These are phyloP conservation scores for Cnidoscolus chayamansa DNA, from an alignment of 441 rosid genomes.

Conservation along the genomic window DNA sequence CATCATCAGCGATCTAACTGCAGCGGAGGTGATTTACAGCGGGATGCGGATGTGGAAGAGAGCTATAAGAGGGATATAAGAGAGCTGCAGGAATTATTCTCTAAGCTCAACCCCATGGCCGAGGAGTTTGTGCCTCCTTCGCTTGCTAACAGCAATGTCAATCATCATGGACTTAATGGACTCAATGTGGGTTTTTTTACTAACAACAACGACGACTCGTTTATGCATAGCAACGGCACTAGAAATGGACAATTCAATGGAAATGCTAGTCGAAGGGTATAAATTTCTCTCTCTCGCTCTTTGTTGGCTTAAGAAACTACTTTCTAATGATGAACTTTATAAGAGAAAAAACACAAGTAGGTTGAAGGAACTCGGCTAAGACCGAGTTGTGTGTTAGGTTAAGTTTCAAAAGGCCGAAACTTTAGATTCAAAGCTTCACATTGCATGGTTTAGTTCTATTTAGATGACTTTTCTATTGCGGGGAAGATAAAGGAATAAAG, in stretches of 20 bases:
- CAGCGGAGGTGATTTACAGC: constrained; percentile 31
- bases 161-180: constrained; percentile 2
- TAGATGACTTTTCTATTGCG: background rate
- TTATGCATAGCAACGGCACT: constrained; percentile 23
- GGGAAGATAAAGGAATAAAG: background rate
- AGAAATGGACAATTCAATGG: constrained; percentile 35
- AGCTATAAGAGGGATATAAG: constrained; percentile 55
- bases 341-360: background rate
- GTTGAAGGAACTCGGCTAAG: background rate
- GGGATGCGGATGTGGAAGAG: constrained; percentile 26
- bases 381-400: background rate
- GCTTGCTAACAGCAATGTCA: constrained; percentile 30
- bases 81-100: constrained; percentile 77
- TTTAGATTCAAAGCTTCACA: background rate
- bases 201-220: constrained; percentile 20
- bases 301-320: background rate
- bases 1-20: constrained; percentile 36
- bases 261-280: constrained; percentile 52
- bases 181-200: constrained; percentile 38
- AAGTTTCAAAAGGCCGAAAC: background rate
- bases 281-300: background rate
- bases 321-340: background rate
- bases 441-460: background rate
- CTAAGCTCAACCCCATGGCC: constrained; percentile 91
- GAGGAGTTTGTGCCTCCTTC: constrained; percentile 88